Evolutionary conservation across 805 yeast species (phyloP), one percentile per base, ranked within the genome.

Genomic region (Starmerella bombicola): DNA sequence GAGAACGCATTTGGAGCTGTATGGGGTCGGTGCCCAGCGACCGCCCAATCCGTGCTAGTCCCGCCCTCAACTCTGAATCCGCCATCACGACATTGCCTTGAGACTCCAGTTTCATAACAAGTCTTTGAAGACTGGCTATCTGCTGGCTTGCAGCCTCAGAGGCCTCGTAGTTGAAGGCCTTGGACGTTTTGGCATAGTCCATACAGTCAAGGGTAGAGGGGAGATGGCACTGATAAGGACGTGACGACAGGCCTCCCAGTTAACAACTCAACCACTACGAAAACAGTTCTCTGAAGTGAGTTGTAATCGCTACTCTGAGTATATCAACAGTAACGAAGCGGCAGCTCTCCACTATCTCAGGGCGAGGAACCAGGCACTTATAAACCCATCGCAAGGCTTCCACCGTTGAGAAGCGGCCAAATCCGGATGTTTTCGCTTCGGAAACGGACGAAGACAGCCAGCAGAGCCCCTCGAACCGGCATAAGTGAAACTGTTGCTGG

Each of bases 1-100:
- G 12, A 69, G 55, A 55, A 63, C n/a, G 53, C 50, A 30, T 50
- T 44, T 15, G 47, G 16, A 57, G 46, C 3, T 66, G 65, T 21
- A 86, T 57, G 0, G 95, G 91, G 56, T 86, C 95, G 16, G 85
- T 77, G 1, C 95, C 95, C 22, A 85, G 76, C 50, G 77, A 72
- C 3, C 70, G 64, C 53, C 95, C 84, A 64, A 86, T 76, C 43
- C 71, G 70, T 28, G 82, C 74, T 57, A 85, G 83, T 55, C 81
- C 78, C 22, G 69, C 63, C 23, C 93, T 65, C 52, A 84, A 71
- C 42, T 73, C 73, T 0, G 77, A 68, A 55, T 81, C 78, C 35
- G 65, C 66, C 38, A 71, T 62, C 33, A 86, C 76, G 48, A 80
- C 84, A 6, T 67, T 66, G 9, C 77, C 75, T 18, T 76, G 78